These are phyloP conservation scores for Coriolopsis trogii DNA, from an alignment of 1,284 basidiomycete species.

Conservation along the genomic window DNA sequence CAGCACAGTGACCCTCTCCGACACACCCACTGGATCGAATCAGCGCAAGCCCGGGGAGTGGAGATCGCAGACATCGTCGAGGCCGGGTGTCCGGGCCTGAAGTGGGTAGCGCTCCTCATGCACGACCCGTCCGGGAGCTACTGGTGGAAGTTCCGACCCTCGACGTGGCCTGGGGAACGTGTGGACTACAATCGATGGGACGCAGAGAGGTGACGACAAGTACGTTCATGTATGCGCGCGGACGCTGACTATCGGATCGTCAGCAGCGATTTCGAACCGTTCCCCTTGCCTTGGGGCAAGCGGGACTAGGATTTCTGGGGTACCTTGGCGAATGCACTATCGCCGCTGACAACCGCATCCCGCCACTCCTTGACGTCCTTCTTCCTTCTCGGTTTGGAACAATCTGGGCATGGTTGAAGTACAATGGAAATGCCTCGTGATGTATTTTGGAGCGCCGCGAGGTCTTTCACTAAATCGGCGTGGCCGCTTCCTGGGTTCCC, in stretches of 20 bases:
- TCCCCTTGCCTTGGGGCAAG: slow-evolving; percentile 2
- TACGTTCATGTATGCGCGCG: too few species aligned
- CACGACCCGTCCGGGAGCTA: slow-evolving; percentile 9
- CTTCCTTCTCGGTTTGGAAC: too few species aligned
- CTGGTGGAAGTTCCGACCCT: slow-evolving; percentile 6
- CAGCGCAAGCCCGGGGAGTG: not conserved
- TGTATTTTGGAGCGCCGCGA: too few species aligned
- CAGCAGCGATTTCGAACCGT: slow-evolving; percentile 3
- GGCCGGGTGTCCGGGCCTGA: slow-evolving; percentile 3
- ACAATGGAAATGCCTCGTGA: too few species aligned
- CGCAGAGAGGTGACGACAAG: slow-evolving; percentile 1
- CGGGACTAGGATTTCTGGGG: too few species aligned
- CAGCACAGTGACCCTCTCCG: not conserved
- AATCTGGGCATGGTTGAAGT: too few species aligned
- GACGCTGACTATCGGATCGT: too few species aligned
- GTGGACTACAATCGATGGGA: slow-evolving; percentile 1
- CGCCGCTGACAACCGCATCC: too few species aligned
- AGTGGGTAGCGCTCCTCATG: not conserved
- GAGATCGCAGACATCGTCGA: slow-evolving; percentile 1
- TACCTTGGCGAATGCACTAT: too few species aligned
- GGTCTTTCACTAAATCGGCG: too few species aligned
- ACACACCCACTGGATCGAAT: not conserved
- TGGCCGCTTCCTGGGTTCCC: too few species aligned
- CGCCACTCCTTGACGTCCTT: too few species aligned
- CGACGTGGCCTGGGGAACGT: not conserved